Evolutionary conservation across 176 grass and related monocot genomes (phyloP), one percentile per base, ranked within the genome.

Genomic region (Carex cristatella): DNA sequence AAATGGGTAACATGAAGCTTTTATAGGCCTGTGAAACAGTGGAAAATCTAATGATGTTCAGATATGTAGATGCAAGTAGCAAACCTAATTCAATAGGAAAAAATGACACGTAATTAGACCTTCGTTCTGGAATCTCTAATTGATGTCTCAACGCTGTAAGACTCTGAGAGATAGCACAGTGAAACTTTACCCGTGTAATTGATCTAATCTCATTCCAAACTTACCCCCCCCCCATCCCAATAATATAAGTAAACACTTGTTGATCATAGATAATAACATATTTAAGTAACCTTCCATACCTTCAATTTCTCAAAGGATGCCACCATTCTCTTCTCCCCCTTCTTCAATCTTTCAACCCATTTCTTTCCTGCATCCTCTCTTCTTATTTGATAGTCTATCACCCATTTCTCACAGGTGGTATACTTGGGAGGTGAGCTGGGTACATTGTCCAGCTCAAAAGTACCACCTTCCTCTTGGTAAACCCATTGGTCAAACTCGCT

Each of bases 391-490:
- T 92, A 86, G 86, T 99, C 90, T 48, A 94, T 63, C 23, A 94
- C 88, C 91, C 96, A 99, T 90, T 95, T 99, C 69, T 99, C 96
- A 37, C 86, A 91, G 42, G 92, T 91, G 42, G 91, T 95, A 63
- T 89, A 94, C 67, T 94, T 95, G 13, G 96, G 91, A 85, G 91
- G 93, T 82, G 93, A 91, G 75, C 87, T 69, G 19, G 63, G 61
- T 66, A 94, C 85, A 87, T 88, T 91, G 87, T 91, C 88, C 48
- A 87, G 82, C 76, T 90, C 90, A 3, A 83, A 90, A 31, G 89
- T 54, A 81, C 90, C 85, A 11, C 88, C 88, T 15, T 92, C 89
- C 85, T 88, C 89, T 92, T 93, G 93, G 62, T 91, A 89, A 42
- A 80, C 82, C 87, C 79, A 91, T 83, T 87, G 89, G 51, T 90